Percentiles rank a stretch among this genome's conserved stretches.
These are phyloP conservation scores for Nymphaea thermarum DNA, from an alignment of 164 flowering plant genomes.

Conservation along the genomic window DNA sequence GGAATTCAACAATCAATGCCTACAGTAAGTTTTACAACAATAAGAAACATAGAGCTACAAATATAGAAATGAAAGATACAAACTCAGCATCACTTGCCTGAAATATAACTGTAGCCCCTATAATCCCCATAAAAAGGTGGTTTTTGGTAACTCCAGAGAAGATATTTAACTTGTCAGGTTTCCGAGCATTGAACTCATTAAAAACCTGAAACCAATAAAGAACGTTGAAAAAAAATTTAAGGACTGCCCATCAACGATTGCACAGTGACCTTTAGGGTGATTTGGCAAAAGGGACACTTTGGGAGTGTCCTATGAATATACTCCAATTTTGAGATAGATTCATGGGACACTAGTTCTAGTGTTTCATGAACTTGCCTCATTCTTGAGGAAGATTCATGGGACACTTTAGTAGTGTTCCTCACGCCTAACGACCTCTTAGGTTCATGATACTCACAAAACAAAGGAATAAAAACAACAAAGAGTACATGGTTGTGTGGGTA, in stretches of 20 bases:
- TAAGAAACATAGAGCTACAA: not conserved
- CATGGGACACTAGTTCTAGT: too few relatives aligned
- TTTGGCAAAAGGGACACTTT: too few relatives aligned
- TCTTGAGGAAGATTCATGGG: too few relatives aligned
- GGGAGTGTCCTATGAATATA: too few relatives aligned
- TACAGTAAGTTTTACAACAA: slow-evolving; percentile 9
- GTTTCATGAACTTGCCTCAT: too few relatives aligned
- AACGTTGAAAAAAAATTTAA: not conserved
- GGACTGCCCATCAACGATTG: not conserved
- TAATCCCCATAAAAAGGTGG: slow-evolving; percentile 62
- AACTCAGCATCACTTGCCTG: slow-evolving; percentile 36
- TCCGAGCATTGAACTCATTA: slow-evolving; percentile 90
- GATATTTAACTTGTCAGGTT: slow-evolving; percentile 77
- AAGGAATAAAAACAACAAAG: too few relatives aligned
- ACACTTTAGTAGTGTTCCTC: too few relatives aligned
- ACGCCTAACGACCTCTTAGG: too few relatives aligned
- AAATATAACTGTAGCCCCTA: slow-evolving; percentile 49
- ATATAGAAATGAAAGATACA: not conserved
- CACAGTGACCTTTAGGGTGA: not conserved
- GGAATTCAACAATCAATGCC: slow-evolving; percentile 61
- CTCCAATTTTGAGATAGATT: too few relatives aligned
- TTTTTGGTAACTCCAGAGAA: slow-evolving; percentile 65
- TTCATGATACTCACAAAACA: too few relatives aligned
- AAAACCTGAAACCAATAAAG: slow-evolving; percentile 38
- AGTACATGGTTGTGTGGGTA: too few relatives aligned